Conservation (phyloP, 176 grass and related monocot species). For the barley (Hordeum vulgare) region DNA sequence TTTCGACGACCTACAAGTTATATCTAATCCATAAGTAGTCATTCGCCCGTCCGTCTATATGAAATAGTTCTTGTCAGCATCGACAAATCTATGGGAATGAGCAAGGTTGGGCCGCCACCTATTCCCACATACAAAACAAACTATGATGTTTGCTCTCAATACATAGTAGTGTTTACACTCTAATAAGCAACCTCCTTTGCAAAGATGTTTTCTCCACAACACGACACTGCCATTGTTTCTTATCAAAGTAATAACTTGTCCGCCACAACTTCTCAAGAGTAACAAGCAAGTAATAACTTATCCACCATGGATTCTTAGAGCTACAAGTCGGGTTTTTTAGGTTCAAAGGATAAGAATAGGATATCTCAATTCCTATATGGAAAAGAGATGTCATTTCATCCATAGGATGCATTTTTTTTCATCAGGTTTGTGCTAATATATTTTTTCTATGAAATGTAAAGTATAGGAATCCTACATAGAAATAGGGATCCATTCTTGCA, state of each 20-base stretch:
- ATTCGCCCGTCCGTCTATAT: background rate
- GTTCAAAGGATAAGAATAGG: too few species aligned
- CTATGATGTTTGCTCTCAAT: background rate
- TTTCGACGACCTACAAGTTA: background rate
- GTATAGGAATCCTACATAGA: too few species aligned
- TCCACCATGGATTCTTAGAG: background rate
- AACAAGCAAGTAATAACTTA: background rate
- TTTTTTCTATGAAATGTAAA: too few species aligned
- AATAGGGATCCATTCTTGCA: too few species aligned
- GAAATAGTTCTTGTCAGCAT: background rate
- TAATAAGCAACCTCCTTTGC: background rate
- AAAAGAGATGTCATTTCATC: too few species aligned
- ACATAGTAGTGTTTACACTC: background rate
- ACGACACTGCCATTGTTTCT: background rate
- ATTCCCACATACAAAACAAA: background rate
- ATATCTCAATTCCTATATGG: too few species aligned
- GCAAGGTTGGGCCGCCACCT: background rate
- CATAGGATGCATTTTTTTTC: too few species aligned
- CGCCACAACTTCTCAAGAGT: background rate
- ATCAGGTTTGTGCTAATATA: too few species aligned
- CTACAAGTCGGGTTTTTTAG: background rate
- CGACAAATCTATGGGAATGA: background rate
- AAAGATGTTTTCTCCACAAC: background rate
- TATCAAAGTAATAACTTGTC: background rate
- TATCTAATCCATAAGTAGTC: background rate